Evolutionary conservation across 169 alveolate species (phyloP), one percentile per base, ranked within the genome.

Genomic region (Condylostoma magnum): DNA sequence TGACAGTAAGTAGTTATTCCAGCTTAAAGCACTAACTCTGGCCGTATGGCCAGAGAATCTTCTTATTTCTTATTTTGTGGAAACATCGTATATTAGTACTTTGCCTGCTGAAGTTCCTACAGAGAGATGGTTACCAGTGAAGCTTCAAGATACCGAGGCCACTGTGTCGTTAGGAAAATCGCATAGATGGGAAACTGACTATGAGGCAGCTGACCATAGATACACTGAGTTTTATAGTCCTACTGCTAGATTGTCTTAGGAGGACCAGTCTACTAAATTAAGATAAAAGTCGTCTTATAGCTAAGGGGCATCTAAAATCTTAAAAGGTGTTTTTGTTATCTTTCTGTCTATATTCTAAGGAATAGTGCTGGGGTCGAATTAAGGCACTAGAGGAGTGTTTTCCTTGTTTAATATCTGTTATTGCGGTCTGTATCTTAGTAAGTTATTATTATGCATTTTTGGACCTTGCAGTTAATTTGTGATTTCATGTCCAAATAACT

Each of bases 261-360:
- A 76, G 36, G 93, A 78, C 98, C 97, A 93, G 79, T 93, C 97
- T 33, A 93, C 89, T 25, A 93, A 70, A 77, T 94, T 94, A 47
- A 95, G 74, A 78, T 95, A 96, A 68, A 92, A 95, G 66, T 95
- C 98, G 69, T 93, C 98, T 68, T 90, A 89, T 31, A 97, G 79
- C 69, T 95, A 82, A 1, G 99, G 99, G 0, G 97, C 98, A 44
- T 91, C 96, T 6, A 94, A 79, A 0, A 91, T 94, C 78, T 90
- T 94, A 73, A 27, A 63, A 41, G 73, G 73, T 6, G 46, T 27
- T 63, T 63, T 63, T 20, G 73, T 54, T 2, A 63, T 3, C 12
- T n/a, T 22, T 37, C 73, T n/a, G 33, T 43, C 58, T 15, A 30
- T 41, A 15, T n/a, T 25, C 25, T 12, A 3, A 20, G 25, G 20